Percentiles rank a stretch among this genome's conserved stretches.
Evolutionary conservation across 257 asterid species (phyloP).

Genomic region (Nicotiana obtusifolia): DNA sequence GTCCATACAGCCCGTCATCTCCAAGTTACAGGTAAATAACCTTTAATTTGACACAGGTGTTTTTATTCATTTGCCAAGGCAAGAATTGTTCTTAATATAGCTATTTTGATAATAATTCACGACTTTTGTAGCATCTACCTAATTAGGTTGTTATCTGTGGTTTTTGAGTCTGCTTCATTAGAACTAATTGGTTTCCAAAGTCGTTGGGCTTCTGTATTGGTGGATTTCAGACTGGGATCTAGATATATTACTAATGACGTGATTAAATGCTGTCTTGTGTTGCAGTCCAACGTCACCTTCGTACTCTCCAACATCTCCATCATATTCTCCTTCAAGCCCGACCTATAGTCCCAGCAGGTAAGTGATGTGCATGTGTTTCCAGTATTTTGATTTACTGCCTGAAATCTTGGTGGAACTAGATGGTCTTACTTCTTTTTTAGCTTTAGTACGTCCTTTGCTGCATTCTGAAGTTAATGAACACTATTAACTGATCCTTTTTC

Average conservation of each 20-base stretch:
- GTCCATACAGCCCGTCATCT: slow-evolving; percentile 95
- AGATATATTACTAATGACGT: not conserved
- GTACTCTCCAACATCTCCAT: slow-evolving; percentile 87
- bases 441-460: not conserved
- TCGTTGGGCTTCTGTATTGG: not conserved
- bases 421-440: not conserved
- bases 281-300: slow-evolving; percentile 98
- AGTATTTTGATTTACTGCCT: not conserved
- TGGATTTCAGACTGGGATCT: not conserved
- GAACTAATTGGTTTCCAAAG: not conserved
- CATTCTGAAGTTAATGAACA: not conserved
- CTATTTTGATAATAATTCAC: not conserved
- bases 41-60: not conserved
- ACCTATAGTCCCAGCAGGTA: slow-evolving; percentile 98
- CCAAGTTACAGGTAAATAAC: slow-evolving; percentile 83
- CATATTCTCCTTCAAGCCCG: slow-evolving; percentile 94
- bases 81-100: not conserved
- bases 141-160: not conserved
- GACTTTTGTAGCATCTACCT: not conserved
- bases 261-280: slow-evolving; percentile 7
- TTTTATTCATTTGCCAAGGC: not conserved
- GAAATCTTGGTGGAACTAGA: not conserved
- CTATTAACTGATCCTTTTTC: not conserved
- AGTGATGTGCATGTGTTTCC: not conserved
- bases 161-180: slow-evolving; percentile 1